phyloP scores from a whole-genome alignment of 176 grass and related monocot species.

The Thinopyrum elongatum region DNA sequence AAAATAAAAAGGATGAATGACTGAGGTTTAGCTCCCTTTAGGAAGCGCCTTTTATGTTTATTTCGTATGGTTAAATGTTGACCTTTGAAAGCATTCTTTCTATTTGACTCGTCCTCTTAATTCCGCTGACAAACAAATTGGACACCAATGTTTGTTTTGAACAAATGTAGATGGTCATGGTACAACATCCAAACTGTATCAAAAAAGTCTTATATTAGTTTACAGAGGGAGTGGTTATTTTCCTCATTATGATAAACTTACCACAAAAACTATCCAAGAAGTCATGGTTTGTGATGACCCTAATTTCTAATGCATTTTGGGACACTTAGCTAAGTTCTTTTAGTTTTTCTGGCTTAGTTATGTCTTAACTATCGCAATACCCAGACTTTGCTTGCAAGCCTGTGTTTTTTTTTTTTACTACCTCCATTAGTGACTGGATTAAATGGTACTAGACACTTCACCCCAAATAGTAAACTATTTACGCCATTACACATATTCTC shows the following conservation, averaged over 20 bases:
- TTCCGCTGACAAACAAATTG: not conserved
- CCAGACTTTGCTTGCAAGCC: not conserved
- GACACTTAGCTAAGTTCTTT: not conserved
- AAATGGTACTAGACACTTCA: not conserved
- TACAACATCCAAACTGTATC: not conserved
- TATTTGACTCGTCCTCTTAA: not conserved
- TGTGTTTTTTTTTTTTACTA: conserved; percentile 12
- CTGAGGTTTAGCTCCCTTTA: not conserved
- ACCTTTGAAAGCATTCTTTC: not conserved
- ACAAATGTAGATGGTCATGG: not conserved
- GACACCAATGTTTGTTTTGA: not conserved
- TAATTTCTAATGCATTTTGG: not conserved
- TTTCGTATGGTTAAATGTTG: not conserved
- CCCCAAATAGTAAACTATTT: conserved; percentile 9
- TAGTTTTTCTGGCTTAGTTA: not conserved
- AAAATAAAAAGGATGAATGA: not conserved
- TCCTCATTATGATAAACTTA: not conserved
- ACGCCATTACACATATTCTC: not conserved
- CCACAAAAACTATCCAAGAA: not conserved
- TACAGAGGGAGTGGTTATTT: not conserved
- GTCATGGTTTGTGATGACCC: not conserved
- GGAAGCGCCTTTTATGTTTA: not conserved
- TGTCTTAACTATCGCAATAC: not conserved
- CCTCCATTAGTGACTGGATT: not conserved
- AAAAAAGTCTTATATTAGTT: not conserved